Conservation (phyloP, 1,139 yeast species). For the Hansenula anomala region DNA sequence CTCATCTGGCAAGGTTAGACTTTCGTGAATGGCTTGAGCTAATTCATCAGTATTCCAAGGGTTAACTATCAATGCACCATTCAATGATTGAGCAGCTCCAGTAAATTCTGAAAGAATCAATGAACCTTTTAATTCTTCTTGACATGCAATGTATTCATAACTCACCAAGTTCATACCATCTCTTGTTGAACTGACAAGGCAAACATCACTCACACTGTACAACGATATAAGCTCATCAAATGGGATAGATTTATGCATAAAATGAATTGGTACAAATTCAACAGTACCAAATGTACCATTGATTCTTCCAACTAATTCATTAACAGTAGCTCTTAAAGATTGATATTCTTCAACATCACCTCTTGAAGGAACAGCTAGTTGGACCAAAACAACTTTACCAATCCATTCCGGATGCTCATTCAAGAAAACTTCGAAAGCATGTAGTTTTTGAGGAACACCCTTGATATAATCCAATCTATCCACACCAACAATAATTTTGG, state of each 20-base stretch:
- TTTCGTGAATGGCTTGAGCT: conserved; percentile 80
- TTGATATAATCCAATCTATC: conserved; percentile 94
- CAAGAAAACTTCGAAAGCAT: conserved; percentile 89
- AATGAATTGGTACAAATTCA: conserved; percentile 96
- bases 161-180: conserved; percentile 98
- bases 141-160: conserved; percentile 96
- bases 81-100: conserved; percentile 97
- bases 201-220: conserved; percentile 82
- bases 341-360: conserved; percentile 99
- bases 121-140: conserved; percentile 79
- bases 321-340: conserved; percentile 86
- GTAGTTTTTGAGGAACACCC: conserved; percentile 95
- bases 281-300: conserved; percentile 96
- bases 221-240: conserved; percentile 89
- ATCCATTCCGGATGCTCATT: conserved; percentile 97
- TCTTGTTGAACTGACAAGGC: conserved; percentile 89
- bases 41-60: conserved; percentile 99
- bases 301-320: conserved; percentile 93
- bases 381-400: conserved; percentile 92
- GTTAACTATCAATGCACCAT: conserved; percentile 89
- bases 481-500: conserved; percentile 90
- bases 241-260: conserved; percentile 86
- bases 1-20: conserved; percentile 80
- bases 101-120: conserved; percentile 90
- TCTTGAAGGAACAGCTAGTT: conserved; percentile 96